Evolutionary conservation across 1,284 basidiomycete species (phyloP).

Genomic region (Grifola frondosa): DNA sequence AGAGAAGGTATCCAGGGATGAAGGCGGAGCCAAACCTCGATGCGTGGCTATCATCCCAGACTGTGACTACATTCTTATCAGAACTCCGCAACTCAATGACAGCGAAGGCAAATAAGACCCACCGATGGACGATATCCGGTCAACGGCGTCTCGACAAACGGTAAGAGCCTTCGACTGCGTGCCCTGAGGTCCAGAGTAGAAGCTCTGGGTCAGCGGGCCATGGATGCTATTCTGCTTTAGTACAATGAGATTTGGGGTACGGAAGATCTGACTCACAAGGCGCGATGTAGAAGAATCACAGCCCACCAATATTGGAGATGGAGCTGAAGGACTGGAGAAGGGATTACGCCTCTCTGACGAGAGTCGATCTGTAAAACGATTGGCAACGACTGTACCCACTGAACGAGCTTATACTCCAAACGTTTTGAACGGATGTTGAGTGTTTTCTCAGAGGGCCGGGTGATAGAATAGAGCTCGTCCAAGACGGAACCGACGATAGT

Average conservation of each 20-base stretch:
- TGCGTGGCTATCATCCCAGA: conserved; percentile 2
- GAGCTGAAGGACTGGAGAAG: conserved; percentile 60
- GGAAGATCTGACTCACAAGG: conserved; percentile 59
- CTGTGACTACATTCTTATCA: conserved; percentile 1
- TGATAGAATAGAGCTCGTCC: conserved; percentile 68
- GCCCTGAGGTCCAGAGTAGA: conserved; percentile 1
- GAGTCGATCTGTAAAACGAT: conserved; percentile 61
- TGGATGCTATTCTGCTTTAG: conserved; percentile 1
- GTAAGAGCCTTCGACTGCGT: conserved; percentile 4
- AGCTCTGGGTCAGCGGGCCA: conserved; percentile 2
- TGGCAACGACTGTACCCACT: conserved; percentile 71
- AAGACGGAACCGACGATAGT: conserved; percentile 63
- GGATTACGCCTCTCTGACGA: conserved; percentile 26
- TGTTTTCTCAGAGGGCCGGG: conserved; percentile 37
- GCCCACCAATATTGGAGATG: conserved; percentile 85
- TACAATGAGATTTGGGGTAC: not conserved
- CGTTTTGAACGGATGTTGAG: conserved; percentile 51
- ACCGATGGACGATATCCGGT: conserved; percentile 8
- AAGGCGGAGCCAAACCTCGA: conserved; percentile 5
- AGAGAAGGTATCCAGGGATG: conserved; percentile 5
- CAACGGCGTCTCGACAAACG: conserved; percentile 8
- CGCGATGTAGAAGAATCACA: conserved; percentile 71
- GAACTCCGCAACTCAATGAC: not conserved
- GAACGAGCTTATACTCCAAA: conserved; percentile 65
- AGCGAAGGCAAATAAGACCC: not conserved